Percentiles rank a stretch among this genome's conserved stretches.
phyloP scores from a whole-genome alignment of 192 early-diverging fungal genomes.

The Martensiomyces pterosporus region DNA sequence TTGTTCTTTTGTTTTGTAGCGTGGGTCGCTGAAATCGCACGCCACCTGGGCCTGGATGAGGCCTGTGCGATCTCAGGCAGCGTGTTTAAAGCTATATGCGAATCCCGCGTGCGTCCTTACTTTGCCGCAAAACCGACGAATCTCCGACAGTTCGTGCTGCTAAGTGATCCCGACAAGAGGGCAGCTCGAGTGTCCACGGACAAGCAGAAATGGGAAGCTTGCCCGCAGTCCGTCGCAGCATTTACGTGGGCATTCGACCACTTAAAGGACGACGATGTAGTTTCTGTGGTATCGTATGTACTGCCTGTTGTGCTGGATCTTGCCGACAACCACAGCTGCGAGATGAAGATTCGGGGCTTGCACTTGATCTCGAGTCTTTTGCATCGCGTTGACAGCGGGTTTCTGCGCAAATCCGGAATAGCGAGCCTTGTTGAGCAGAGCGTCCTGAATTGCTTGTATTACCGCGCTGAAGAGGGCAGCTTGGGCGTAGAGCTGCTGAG shows the following conservation, averaged over 20 bases:
- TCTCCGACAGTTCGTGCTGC: conserved; percentile 5
- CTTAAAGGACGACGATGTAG: conserved; percentile 7
- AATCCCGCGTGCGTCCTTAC: conserved; percentile 21
- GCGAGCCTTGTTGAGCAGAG: conserved; percentile 22
- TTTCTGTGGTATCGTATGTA: conserved; percentile 12
- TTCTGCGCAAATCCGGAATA: conserved; percentile 37
- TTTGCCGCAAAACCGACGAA: conserved; percentile 12
- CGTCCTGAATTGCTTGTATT: conserved; percentile 14
- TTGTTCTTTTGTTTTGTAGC: too few relatives aligned
- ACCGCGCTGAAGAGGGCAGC: conserved; percentile 11
- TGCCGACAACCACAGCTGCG: conserved; percentile 31
- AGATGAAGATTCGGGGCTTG: conserved; percentile 22
- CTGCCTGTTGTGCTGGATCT: conserved; percentile 29
- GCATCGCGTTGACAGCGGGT: conserved; percentile 2
- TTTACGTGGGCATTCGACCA: conserved; percentile 29
- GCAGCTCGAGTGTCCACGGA: background rate
- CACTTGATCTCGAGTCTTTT: conserved; percentile 8
- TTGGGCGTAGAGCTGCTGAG: conserved; percentile 11
- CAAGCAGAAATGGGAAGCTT: conserved; percentile 17
- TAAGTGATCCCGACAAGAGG: background rate
- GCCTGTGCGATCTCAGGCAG: background rate
- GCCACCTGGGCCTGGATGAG: background rate
- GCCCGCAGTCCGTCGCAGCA: conserved; percentile 20
- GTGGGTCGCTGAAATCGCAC: conserved; percentile 10
- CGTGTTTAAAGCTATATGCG: conserved; percentile 14